Conservation (phyloP, 2,329 filamentous ascomycete genomes). For the Hypoxylon sp. region DNA sequence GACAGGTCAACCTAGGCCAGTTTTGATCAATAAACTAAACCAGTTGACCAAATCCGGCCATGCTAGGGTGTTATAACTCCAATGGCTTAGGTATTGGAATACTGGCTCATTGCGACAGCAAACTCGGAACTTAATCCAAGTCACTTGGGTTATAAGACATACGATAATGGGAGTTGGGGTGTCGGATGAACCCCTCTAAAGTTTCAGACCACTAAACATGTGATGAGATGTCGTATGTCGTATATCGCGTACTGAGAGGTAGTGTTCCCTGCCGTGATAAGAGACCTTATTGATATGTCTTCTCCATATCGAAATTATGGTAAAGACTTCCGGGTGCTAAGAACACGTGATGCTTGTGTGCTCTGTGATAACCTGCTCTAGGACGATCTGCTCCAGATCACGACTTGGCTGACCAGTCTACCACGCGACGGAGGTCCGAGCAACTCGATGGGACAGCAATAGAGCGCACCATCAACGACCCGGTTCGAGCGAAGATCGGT, state of each 20-base stretch:
- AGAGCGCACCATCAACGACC: slow-evolving; percentile 14
- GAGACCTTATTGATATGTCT: slow-evolving; percentile 15
- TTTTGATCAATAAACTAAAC: slow-evolving; percentile 12
- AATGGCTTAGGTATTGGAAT: slow-evolving; percentile 6
- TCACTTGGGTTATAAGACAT: neutral
- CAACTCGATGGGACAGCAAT: slow-evolving; percentile 24
- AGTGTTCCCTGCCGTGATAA: neutral
- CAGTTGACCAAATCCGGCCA: slow-evolving; percentile 11
- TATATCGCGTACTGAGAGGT: slow-evolving; percentile 14
- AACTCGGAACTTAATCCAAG: neutral
- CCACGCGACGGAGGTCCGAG: slow-evolving; percentile 38
- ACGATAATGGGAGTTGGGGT: neutral
- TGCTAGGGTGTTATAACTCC: neutral
- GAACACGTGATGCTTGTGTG: slow-evolving; percentile 9
- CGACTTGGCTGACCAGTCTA: slow-evolving; percentile 20
- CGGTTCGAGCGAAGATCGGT: slow-evolving; percentile 17
- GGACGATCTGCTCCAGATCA: slow-evolving; percentile 25
- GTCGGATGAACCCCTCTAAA: slow-evolving; percentile 14
- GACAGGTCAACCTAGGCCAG: slow-evolving; percentile 15
- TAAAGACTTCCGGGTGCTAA: slow-evolving; percentile 12
- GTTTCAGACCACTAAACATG: slow-evolving; percentile 2
- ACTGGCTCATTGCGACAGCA: slow-evolving; percentile 4
- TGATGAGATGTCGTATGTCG: too few species aligned
- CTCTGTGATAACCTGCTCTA: slow-evolving; percentile 22
- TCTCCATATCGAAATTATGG: slow-evolving; percentile 7